Evolutionary conservation across 352 stramenopile species (phyloP), one percentile per base, ranked within the genome.

Genomic region (Globisporangium acanthophoron): DNA sequence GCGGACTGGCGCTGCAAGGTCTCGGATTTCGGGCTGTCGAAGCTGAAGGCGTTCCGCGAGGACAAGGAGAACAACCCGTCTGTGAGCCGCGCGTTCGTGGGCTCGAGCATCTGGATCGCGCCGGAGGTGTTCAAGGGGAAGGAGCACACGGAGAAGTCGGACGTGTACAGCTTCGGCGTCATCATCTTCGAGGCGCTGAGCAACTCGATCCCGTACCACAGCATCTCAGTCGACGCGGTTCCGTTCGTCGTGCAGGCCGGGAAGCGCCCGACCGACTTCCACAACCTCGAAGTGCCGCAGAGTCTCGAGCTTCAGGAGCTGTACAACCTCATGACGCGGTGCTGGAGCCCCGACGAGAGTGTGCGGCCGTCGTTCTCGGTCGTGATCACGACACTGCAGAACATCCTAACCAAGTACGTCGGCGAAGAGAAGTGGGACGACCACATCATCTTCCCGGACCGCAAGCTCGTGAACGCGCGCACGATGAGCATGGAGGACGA

Each of bases 91-190:
- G 67, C 78, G 5, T 92, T 94, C 47, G 66, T 89, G n/a, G 88
- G 87, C 40, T 96, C 88, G 3, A 93, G 79, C 50, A 81, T 96
- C 47, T 97, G 89, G 89, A 96, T 96, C 66, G 87, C 89, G 1
- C 88, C 89, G 0, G 87, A 97, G 57, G 78, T 97, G 12, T 96
- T 96, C 63, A 90, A 89, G 53, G 89, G 88, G 16, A 73, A 92
- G 56, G 65, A 75, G 27, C 88, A 96, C 64, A 92, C 85, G 2
- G 88, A 96, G 59, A 91, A 95, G 62, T 83, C 87, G 9, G 88
- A 96, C 55, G 85, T 94, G n/a, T 94, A 87, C 73, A 90, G 78
- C 73, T 94, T 91, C 47, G 83, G 80, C n/a, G 69, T 94, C 51
- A 86, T 94, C 54, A 45, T 92, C 12, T 94, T 90, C 48, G 83